Evolutionary conservation across 176 grass and related monocot genomes (phyloP).

Genomic region (Juncus inflexus): DNA sequence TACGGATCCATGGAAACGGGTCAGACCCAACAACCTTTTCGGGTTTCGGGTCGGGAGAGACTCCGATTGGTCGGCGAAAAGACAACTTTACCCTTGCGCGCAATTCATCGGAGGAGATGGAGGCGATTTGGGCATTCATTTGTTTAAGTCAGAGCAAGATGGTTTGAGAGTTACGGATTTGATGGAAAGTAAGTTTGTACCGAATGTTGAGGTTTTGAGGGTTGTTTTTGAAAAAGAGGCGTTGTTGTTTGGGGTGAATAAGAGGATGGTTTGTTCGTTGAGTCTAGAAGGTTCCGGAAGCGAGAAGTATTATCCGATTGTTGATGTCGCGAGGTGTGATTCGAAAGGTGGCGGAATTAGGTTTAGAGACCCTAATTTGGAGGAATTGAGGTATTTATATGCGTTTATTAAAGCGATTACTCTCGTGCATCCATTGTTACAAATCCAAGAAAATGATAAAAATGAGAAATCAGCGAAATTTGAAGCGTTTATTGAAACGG

Average conservation of each 20-base stretch:
- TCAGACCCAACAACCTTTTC: conserved; percentile 30
- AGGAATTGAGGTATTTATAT: conserved; percentile 36
- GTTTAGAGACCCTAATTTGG: conserved; percentile 34
- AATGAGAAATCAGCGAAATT: conserved; percentile 25
- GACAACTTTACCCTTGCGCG: conserved; percentile 23
- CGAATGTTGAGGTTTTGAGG: conserved; percentile 36
- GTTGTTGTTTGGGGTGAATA: conserved; percentile 27
- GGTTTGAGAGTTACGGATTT: conserved; percentile 8
- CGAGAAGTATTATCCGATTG: conserved; percentile 30
- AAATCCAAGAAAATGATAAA: conserved; percentile 4
- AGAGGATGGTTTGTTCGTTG: conserved; percentile 34
- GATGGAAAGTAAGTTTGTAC: conserved; percentile 11
- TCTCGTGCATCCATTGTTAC: conserved; percentile 35
- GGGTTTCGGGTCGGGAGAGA: conserved; percentile 29
- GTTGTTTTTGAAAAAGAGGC: conserved; percentile 29
- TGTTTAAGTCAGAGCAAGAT: conserved; percentile 31
- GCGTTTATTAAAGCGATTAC: conserved; percentile 38
- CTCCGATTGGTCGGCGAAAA: conserved; percentile 26
- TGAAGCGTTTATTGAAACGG: conserved; percentile 42
- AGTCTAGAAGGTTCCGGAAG: conserved; percentile 30
- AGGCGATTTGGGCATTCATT: conserved; percentile 28
- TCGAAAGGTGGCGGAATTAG: conserved; percentile 20
- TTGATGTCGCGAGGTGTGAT: conserved; percentile 36
- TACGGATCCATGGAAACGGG: conserved; percentile 36
- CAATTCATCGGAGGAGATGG: conserved; percentile 33